These are phyloP conservation scores for Aspergillus neotritici DNA, from an alignment of 2,329 filamentous ascomycete genomes.

Conservation along the genomic window DNA sequence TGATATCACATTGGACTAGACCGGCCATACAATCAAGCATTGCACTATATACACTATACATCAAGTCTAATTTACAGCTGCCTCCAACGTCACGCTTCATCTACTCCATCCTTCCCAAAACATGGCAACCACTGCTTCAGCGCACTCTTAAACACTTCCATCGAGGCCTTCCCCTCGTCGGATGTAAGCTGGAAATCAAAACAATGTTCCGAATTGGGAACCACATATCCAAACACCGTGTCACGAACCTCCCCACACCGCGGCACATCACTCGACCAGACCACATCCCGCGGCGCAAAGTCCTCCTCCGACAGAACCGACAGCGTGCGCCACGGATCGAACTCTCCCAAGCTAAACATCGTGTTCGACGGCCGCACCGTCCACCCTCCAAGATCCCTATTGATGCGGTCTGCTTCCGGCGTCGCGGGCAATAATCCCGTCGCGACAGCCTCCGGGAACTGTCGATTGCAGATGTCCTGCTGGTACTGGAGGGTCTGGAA, in stretches of 20 bases:
- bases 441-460: constrained; percentile 42
- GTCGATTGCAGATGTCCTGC: constrained; percentile 43
- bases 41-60: too few relatives aligned
- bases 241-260: constrained; percentile 36
- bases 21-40: too few relatives aligned
- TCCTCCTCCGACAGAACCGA: constrained; percentile 39
- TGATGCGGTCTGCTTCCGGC: constrained; percentile 37
- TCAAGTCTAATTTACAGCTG: too few relatives aligned
- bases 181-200: constrained; percentile 42
- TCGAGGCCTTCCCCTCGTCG: constrained; percentile 26
- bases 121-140: too few relatives aligned
- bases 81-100: too few relatives aligned
- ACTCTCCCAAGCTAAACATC: constrained; percentile 48
- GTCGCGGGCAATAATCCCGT: constrained; percentile 38
- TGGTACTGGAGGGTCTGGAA: constrained; percentile 44
- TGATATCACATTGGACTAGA: too few relatives aligned
- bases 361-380: constrained; percentile 47
- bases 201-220: constrained; percentile 44
- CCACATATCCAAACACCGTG: constrained; percentile 46
- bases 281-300: constrained; percentile 37
- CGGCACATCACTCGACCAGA: constrained; percentile 38
- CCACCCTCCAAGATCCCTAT: constrained; percentile 47
- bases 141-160: constrained; percentile 12
- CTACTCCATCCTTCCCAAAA: too few relatives aligned
- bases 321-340: constrained; percentile 49